Percentiles rank a stretch among this genome's conserved stretches.
phyloP scores from a whole-genome alignment of 371 early-diverging fungal genomes.

The Rhizopus arrhizus region DNA sequence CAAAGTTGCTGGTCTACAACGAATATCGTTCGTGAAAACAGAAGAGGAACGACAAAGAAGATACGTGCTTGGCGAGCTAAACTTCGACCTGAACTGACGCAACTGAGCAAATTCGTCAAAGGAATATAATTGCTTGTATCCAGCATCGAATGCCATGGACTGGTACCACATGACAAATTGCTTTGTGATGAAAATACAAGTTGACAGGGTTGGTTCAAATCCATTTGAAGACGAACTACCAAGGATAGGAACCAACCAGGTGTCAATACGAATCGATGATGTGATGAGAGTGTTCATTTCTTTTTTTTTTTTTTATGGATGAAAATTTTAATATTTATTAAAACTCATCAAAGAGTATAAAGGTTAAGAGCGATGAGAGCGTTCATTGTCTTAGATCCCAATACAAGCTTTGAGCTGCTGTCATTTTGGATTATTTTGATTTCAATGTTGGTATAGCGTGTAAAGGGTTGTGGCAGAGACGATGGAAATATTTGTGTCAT shows the following conservation, averaged over 20 bases:
- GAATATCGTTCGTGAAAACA: slow-evolving; percentile 12
- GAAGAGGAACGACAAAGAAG: slow-evolving; percentile 12
- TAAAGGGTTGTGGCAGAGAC: slow-evolving; percentile 12
- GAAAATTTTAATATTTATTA: no score
- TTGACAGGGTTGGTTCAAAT: slow-evolving; percentile 1
- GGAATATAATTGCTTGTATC: not conserved
- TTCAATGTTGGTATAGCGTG: slow-evolving; percentile 7
- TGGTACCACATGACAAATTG: not conserved
- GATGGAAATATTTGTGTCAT: slow-evolving; percentile 10
- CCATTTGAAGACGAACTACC: not conserved
- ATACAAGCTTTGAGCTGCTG: slow-evolving; percentile 1
- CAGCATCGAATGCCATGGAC: not conserved
- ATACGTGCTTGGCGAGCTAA: not conserved
- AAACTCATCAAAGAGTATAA: no score
- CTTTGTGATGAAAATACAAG: not conserved
- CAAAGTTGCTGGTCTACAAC: slow-evolving; percentile 18
- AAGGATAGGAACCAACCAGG: not conserved
- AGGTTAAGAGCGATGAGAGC: no score
- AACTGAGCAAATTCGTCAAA: not conserved
- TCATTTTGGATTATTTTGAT: slow-evolving; percentile 6
- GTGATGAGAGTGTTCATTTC: slow-evolving; percentile 7
- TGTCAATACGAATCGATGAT: slow-evolving; percentile 8
- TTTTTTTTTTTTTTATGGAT: no score
- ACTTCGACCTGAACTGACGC: not conserved
- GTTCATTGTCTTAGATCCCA: slow-evolving; percentile 5